Base-by-base conservation (phyloP, 2,329 filamentous ascomycete species). In the Aspergillus amoenus region DNA sequence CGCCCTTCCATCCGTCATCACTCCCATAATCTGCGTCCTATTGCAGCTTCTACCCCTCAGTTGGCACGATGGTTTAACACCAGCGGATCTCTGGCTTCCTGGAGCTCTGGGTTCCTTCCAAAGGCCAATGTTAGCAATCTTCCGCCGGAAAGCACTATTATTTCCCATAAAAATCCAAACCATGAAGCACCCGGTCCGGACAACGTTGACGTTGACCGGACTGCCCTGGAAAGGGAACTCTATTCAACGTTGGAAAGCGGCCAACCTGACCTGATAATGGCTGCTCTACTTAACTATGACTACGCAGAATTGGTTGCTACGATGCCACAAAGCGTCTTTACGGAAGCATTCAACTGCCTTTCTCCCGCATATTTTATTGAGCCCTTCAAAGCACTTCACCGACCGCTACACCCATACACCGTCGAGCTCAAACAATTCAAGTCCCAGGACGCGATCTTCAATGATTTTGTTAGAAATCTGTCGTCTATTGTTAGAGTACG, bases 281-380 rank as follows among this genome's bases (percentile, higher is more conserved):
- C 70, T 41, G 70, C 69, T 6, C 59, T 79, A 57, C 61, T 64
- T 11, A 64, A 74, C 45, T 68, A 69, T 51, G 64, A 64, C 43
- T 73, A 69, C 59, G 61, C 61, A 17, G 52, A 61, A 11, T 49
- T 71, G 18, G 61, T 75, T 48, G 64, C 68, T 52, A 66, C 63
- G 5, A 68, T 91, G 21, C 79, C 87, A 0, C 70, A 78, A 2
- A 76, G 80, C 1, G 81, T 81, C 1, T 86, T 91, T 66, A 84
- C 85, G 1, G 85, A 88, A 61, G 81, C 89, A 9, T 70, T 93
- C 30, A 80, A 81, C 34, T 78, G 80, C 5, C 71, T 92, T 8
- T 85, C 89, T 56, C 87, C 88, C 0, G 65, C 71, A 22, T 71
- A 81, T 61, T 80, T 83, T 58, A 63, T 84, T 41, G 70, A 74